Conservation (phyloP, 768 basidiomycete genomes). For the Hortiboletus campestris region DNA sequence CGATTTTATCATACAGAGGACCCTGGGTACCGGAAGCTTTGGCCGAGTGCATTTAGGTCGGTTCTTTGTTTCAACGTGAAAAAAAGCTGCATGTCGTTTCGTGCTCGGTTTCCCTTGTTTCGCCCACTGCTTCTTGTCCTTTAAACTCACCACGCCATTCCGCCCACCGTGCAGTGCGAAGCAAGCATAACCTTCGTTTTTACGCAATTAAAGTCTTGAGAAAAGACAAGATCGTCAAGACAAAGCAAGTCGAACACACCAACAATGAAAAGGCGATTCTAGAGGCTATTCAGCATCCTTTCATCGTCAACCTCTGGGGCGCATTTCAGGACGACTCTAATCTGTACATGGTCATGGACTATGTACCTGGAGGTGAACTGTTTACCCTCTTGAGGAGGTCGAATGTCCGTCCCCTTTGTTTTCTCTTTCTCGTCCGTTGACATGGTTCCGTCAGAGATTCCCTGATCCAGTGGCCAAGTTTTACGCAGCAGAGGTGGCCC, state of each 20-base stretch:
- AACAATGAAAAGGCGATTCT: slow-evolving; percentile 93
- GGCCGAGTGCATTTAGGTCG: slow-evolving; percentile 91
- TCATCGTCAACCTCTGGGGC: slow-evolving; percentile 97
- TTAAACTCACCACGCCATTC: slow-evolving; percentile 4
- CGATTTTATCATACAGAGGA: slow-evolving; percentile 81
- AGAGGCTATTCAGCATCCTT: slow-evolving; percentile 81
- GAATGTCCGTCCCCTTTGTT: slow-evolving; percentile 52
- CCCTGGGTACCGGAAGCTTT: slow-evolving; percentile 93
- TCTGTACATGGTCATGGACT: slow-evolving; percentile 98
- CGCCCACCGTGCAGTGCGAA: slow-evolving; percentile 56
- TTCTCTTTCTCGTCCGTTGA: slow-evolving; percentile 12
- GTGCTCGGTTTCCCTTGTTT: background rate
- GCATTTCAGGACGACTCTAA: slow-evolving; percentile 90
- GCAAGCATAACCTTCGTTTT: slow-evolving; percentile 92
- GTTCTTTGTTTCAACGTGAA: slow-evolving; percentile 1
- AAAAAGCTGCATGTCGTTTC: background rate
- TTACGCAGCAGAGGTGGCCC: slow-evolving; percentile 92
- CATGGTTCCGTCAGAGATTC: slow-evolving; percentile 59
- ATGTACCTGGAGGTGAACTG: slow-evolving; percentile 93
- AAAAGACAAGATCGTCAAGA: slow-evolving; percentile 87
- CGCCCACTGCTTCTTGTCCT: background rate
- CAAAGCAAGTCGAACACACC: slow-evolving; percentile 97
- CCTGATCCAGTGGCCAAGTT: slow-evolving; percentile 98
- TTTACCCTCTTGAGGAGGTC: slow-evolving; percentile 91
- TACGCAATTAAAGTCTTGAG: slow-evolving; percentile 94